Conservation (phyloP, 106 monocot genomes). For the Agapanthus africanus region DNA sequence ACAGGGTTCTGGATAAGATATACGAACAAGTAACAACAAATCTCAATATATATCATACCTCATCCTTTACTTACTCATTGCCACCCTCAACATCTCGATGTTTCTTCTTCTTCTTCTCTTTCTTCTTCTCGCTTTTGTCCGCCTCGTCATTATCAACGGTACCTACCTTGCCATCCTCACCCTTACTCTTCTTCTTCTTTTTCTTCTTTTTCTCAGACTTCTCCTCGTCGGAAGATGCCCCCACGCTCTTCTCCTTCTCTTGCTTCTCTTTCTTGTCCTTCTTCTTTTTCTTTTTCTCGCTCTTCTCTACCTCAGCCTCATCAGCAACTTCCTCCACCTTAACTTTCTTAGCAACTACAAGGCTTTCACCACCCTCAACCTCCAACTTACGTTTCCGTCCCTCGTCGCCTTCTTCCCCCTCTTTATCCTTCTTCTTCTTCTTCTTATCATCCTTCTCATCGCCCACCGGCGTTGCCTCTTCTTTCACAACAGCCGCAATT, state of each 20-base stretch:
- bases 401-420: slow-evolving; percentile 24
- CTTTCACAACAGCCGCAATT: slow-evolving; percentile 26
- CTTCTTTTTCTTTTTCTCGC: slow-evolving; percentile 27
- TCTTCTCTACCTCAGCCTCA: slow-evolving; percentile 1
- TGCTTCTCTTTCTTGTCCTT: slow-evolving; percentile 29
- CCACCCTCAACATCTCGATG: slow-evolving; percentile 30
- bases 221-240: slow-evolving; percentile 26
- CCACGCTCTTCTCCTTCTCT: slow-evolving; percentile 16
- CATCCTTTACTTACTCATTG: slow-evolving; percentile 7
- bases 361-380: slow-evolving; percentile 23
- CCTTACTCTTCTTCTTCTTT: slow-evolving; percentile 30
- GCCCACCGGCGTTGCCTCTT: slow-evolving; percentile 9
- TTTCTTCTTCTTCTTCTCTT: slow-evolving; percentile 80
- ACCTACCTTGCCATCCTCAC: background rate
- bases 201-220: slow-evolving; percentile 33
- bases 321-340: slow-evolving; percentile 33
- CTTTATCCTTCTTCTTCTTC: slow-evolving; percentile 35
- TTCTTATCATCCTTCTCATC: slow-evolving; percentile 29
- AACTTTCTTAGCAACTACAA: slow-evolving; percentile 29
- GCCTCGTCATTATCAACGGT: slow-evolving; percentile 11
- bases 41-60: background rate
- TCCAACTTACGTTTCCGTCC: slow-evolving; percentile 33
- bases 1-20: background rate
- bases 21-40: background rate
- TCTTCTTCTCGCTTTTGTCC: slow-evolving; percentile 50